Percentiles rank a stretch among this genome's conserved stretches.
Conservation (phyloP, 345 rosid genomes). For the Citrus cavaleriei region DNA sequence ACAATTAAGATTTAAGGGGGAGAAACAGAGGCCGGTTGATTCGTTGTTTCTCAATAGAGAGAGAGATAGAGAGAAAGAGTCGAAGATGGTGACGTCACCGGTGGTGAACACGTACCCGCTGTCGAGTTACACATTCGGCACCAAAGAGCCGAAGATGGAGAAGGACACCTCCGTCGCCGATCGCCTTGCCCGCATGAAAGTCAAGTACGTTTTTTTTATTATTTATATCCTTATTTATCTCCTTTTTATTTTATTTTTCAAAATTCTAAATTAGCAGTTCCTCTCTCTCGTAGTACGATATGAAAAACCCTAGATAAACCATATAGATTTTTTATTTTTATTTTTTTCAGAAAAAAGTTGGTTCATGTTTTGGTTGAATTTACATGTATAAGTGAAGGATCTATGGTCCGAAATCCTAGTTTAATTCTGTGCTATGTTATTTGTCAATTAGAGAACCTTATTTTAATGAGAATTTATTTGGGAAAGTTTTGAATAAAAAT, state of each 20-base stretch:
- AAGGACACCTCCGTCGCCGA: constrained; percentile 95
- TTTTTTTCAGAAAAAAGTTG: not conserved
- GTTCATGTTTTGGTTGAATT: not conserved
- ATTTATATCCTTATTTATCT: not conserved
- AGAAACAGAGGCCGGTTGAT: too few relatives aligned
- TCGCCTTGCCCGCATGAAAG: constrained; percentile 98
- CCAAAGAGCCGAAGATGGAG: constrained; percentile 95
- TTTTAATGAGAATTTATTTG: not conserved
- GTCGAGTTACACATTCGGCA: constrained; percentile 91
- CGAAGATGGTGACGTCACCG: constrained; percentile 64
- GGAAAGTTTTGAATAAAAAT: not conserved
- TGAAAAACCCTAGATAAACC: constrained; percentile 48
- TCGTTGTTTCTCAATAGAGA: too few relatives aligned
- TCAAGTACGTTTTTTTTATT: constrained; percentile 45
- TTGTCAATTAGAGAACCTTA: not conserved
- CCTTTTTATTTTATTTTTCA: not conserved
- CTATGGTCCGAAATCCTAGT: constrained; percentile 14
- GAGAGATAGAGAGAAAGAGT: not conserved
- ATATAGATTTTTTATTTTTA: too few relatives aligned
- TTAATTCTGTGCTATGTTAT: not conserved
- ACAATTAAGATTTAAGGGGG: too few relatives aligned
- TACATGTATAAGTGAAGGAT: not conserved
- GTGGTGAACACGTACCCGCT: constrained; percentile 90
- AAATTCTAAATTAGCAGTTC: not conserved
- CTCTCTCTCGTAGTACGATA: not conserved